These are phyloP conservation scores for Sporormia fimetaria DNA, from an alignment of 495 filamentous ascomycete genomes.

Conservation along the genomic window DNA sequence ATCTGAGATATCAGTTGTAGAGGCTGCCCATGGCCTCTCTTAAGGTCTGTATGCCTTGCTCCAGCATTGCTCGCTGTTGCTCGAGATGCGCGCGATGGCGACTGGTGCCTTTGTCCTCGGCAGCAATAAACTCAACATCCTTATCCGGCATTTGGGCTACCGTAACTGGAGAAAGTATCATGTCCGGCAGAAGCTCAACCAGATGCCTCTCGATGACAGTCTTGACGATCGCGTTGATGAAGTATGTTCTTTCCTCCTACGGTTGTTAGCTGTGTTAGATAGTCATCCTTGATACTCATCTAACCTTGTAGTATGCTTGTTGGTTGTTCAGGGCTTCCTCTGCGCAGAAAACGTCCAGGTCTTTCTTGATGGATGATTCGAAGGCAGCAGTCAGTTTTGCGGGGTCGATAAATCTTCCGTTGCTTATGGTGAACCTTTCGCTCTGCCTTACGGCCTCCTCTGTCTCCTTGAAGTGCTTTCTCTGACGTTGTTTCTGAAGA, in stretches of 20 bases:
- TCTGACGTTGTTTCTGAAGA: slow-evolving; percentile 17
- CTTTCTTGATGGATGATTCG: slow-evolving; percentile 2
- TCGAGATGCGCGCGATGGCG: slow-evolving; percentile 19
- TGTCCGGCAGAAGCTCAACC: slow-evolving; percentile 16
- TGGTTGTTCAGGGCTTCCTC: slow-evolving; percentile 23
- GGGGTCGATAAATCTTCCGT: too few relatives aligned
- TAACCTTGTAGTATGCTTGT: slow-evolving; percentile 26
- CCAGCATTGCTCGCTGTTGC: slow-evolving; percentile 15
- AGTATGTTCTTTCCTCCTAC: too few relatives aligned
- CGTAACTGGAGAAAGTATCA: slow-evolving; percentile 24
- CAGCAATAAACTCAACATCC: slow-evolving; percentile 24
- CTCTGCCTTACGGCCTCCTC: too few relatives aligned
- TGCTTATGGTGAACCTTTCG: too few relatives aligned
- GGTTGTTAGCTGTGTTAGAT: slow-evolving; percentile 27
- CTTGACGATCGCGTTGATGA: too few relatives aligned
- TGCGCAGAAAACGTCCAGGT: slow-evolving; percentile 24
- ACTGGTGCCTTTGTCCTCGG: slow-evolving; percentile 22
- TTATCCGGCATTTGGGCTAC: slow-evolving; percentile 25
- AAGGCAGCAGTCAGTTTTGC: too few relatives aligned
- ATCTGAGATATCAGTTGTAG: too few relatives aligned
- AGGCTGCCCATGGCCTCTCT: slow-evolving; percentile 23
- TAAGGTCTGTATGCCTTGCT: slow-evolving; percentile 27
- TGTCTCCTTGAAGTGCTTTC: slow-evolving; percentile 1
- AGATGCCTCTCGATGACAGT: slow-evolving; percentile 33
- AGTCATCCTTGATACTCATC: slow-evolving; percentile 27